These are phyloP conservation scores for Populus euphratica DNA, from an alignment of 345 rosid species.

Conservation along the genomic window DNA sequence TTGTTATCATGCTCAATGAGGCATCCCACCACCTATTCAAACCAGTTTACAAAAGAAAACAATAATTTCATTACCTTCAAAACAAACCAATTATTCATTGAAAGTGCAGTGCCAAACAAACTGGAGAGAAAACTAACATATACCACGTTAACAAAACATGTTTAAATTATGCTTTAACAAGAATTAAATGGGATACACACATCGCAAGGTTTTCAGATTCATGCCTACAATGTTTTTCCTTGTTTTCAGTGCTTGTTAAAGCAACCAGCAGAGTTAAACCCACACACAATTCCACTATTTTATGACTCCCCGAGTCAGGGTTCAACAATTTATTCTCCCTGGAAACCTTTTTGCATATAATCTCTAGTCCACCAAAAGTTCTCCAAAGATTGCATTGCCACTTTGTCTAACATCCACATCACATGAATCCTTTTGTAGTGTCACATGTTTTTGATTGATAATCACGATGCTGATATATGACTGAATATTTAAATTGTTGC, in stretches of 20 bases:
- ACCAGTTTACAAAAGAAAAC: conserved; percentile 8
- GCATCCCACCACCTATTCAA: conserved; percentile 86
- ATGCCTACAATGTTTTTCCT: not conserved
- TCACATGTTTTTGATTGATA: not conserved
- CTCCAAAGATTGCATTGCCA: not conserved
- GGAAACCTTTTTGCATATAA: not conserved
- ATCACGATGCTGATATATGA: not conserved
- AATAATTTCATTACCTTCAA: not conserved
- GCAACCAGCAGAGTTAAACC: not conserved
- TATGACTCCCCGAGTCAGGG: not conserved
- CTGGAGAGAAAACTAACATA: not conserved
- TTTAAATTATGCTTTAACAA: not conserved
- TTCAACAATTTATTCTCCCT: not conserved
- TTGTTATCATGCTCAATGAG: conserved; percentile 81
- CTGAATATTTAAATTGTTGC: not conserved
- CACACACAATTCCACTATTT: not conserved
- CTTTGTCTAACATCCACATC: not conserved
- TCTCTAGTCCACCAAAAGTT: not conserved
- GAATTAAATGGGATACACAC: not conserved
- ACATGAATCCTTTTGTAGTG: too few species aligned
- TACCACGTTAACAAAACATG: not conserved
- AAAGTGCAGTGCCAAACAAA: not conserved
- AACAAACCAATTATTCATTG: not conserved
- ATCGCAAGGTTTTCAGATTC: not conserved
- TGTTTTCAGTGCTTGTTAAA: not conserved